Evolutionary conservation across 441 rosid species (phyloP), one percentile per base, ranked within the genome.

Genomic region (Populus hybrid): DNA sequence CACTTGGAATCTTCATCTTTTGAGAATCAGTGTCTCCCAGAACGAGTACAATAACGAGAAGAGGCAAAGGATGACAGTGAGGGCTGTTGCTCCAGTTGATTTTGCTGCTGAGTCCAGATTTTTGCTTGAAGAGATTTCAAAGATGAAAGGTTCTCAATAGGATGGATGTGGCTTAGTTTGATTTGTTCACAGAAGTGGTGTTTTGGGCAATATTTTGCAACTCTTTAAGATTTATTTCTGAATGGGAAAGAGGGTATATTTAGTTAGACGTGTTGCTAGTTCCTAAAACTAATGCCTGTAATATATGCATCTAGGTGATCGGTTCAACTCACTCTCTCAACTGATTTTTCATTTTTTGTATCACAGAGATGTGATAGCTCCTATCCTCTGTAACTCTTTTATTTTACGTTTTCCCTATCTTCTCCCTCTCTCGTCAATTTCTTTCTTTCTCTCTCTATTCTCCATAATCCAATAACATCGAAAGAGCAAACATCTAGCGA

Each of bases 11-110:
- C 90, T 88, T 83, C 92, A 92, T 87, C 78, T 88, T 70, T 90
- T 95, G 78, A 82, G 92, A 67, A 86, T 94, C 40, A 89, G 97
- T 68, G 94, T 92, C 38, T 23, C 90, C 12, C 99, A 89, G 81
- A 82, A 89, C 1, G 97, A 95, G 79, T 95, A 93, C 82, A 95
- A 91, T 70, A 87, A 87, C 42, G 99, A 95, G 83, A 93, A 94
- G 88, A 87, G 94, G 79, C 99, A 91, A 80, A 90, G 99, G 88
- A 83, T 95, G 72, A 92, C 98, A 20, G 90, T 89, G 18, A 92
- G 82, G 85, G 92, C 84, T 36, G 90, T 85, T 69, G 87, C 96
- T 72, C 90, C 94, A 4, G 84, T 93, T 61, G 98, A 95, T 84
- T 95, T 86, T 84, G 90, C 94, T 77, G 90, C 91, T 35, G 98